A percentile compares a stretch with the other conserved stretches of the same genome.
Conservation (phyloP, 768 basidiomycete genomes). For the Mycena sanguinolenta region DNA sequence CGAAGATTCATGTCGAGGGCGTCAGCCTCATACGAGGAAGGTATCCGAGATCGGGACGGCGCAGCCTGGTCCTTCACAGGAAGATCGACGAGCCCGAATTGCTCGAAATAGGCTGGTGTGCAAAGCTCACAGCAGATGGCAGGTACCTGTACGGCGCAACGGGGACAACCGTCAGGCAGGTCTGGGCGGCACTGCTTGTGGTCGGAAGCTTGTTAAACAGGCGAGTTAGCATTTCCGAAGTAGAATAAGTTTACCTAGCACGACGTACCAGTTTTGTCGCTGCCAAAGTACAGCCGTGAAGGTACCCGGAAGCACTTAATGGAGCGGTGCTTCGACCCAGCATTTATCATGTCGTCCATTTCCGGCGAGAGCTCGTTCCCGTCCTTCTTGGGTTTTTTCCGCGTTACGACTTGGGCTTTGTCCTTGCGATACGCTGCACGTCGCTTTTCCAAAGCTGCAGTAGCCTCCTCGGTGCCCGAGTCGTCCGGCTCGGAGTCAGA, state of each 20-base stretch:
- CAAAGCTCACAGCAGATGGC: constrained; percentile 6
- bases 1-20: constrained; percentile 10
- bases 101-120: neutral
- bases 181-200: constrained; percentile 4
- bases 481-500: neutral
- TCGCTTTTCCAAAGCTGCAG: neutral
- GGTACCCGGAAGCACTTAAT: constrained; percentile 38
- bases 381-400: constrained; percentile 7
- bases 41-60: neutral
- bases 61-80: neutral
- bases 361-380: constrained; percentile 33
- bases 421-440: neutral
- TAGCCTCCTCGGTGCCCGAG: neutral
- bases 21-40: neutral
- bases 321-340: constrained; percentile 14
- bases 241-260: too few species aligned
- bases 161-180: constrained; percentile 1
- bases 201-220: neutral
- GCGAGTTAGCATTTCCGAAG: too few species aligned
- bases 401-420: constrained; percentile 6
- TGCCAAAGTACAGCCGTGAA: constrained; percentile 40
- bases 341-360: constrained; percentile 47
- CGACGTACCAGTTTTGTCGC: constrained; percentile 35
- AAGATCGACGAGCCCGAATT: neutral
- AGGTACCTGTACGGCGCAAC: neutral